These are phyloP conservation scores for Jamesozyma lodderae DNA, from an alignment of 805 yeast species.

Conservation along the genomic window DNA sequence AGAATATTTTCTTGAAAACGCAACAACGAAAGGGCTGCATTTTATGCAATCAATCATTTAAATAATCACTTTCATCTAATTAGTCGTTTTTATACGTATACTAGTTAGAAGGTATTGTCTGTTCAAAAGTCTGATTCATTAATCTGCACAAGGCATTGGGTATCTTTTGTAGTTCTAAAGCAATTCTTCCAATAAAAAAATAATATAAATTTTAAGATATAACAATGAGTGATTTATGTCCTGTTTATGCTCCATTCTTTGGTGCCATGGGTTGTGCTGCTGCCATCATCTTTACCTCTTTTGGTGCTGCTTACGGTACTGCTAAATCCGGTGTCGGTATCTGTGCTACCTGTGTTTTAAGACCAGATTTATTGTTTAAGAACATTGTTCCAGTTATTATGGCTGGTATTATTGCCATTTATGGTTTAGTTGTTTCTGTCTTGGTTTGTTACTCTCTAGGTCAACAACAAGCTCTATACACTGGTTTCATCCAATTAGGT, in stretches of 20 bases:
- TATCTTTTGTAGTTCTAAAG: too few relatives aligned
- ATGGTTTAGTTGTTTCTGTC: conserved; percentile 94
- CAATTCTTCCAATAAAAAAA: too few relatives aligned
- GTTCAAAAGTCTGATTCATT: too few relatives aligned
- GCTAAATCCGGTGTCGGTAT: conserved; percentile 99
- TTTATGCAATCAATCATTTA: too few relatives aligned
- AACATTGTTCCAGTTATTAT: conserved; percentile 94
- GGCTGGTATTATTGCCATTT: conserved; percentile 99
- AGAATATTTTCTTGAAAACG: too few relatives aligned
- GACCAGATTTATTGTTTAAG: conserved; percentile 92
- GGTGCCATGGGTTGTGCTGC: conserved; percentile 99
- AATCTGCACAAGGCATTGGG: too few relatives aligned
- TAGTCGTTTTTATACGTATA: too few relatives aligned
- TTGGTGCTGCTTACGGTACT: conserved; percentile 98
- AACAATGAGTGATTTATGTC: conserved; percentile 31
- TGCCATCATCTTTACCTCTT: conserved; percentile 96
- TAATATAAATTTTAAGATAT: too few relatives aligned
- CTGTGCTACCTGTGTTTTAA: conserved; percentile 93
- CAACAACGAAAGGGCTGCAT: too few relatives aligned
- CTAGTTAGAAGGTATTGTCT: too few relatives aligned
- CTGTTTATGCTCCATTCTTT: conserved; percentile 73
- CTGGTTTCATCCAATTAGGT: conserved; percentile 96
- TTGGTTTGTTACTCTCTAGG: conserved; percentile 81
- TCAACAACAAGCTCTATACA: conserved; percentile 87
- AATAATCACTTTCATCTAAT: too few relatives aligned